Base-by-base conservation (phyloP, 1,139 yeast species). In the Geotrichum bryndzae region DNA sequence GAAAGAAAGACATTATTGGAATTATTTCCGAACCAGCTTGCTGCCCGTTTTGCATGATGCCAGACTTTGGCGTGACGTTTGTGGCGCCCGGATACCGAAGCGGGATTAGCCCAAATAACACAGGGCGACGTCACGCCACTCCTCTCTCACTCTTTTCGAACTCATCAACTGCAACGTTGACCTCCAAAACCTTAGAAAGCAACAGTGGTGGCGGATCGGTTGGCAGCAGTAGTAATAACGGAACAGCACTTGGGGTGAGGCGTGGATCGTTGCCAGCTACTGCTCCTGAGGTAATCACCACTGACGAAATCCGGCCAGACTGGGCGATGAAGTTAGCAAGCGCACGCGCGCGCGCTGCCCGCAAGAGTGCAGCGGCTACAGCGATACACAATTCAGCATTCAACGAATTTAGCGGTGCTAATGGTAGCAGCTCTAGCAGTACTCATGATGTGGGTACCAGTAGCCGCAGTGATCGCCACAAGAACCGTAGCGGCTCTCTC, bases 31-130 rank as follows among this genome's bases (percentile, higher is more conserved):
- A 91, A 70, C 88, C 95, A 0, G 94, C 97, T 1, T 83, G 84
- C 68, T 94, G 99, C 73, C 98, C 99, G 0, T 94, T 88, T 73
- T 94, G 99, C 78, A 96, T 96, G 3, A 85, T 87, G 76, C 81
- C 90, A 2, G 86, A 88, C 68, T 90, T 92, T 74, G 96, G 97
- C 3, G 87, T 94, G 18, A 85, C 88, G 0, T 94, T 89, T 73
- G 81, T 81, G 23, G 85, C 92, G 1, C 86, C 89, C 10, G 76
- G 79, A 1, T 71, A 70, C 65, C 71, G 74, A 54, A 68, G 74
- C 64, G 78, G 78, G 23, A 66, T 74, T 27, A 59, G 58, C 27
- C 51, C 63, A 10, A 48, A 23, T 18, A 50, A 25, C 2, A n/a
- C n/a, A 33, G 48, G 35, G 48, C 54, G 59, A 18, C 57, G 27